Conservation (phyloP, 2,329 filamentous ascomycete genomes). For the Dactylellina parvicollis region DNA sequence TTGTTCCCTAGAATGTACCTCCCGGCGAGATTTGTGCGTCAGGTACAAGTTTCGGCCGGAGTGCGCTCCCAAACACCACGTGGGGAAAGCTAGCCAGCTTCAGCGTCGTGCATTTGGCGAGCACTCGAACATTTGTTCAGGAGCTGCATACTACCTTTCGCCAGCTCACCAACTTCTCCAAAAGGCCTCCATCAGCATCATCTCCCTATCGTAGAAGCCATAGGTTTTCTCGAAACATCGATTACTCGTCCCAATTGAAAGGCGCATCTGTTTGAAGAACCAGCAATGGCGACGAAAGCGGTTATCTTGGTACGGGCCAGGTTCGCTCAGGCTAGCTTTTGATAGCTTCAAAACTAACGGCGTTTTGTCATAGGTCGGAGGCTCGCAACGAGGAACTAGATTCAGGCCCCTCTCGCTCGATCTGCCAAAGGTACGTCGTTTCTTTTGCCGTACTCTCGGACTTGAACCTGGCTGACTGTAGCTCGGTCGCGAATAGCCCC, state of each 20-base stretch:
- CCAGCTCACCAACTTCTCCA: slow-evolving; percentile 41
- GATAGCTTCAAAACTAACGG: slow-evolving; percentile 55
- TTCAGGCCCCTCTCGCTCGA: slow-evolving; percentile 96
- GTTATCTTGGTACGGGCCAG: slow-evolving; percentile 79
- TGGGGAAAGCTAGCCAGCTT: slow-evolving; percentile 46
- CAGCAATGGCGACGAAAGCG: slow-evolving; percentile 76
- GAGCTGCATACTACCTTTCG: slow-evolving; percentile 25
- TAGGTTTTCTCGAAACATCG: neutral
- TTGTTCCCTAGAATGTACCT: slow-evolving; percentile 1
- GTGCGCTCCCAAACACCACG: slow-evolving; percentile 37
- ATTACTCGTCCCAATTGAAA: slow-evolving; percentile 26
- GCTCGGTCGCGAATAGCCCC: slow-evolving; percentile 70
- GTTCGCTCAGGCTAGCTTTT: slow-evolving; percentile 31
- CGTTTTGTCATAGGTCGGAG: slow-evolving; percentile 76
- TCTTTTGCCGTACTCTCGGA: slow-evolving; percentile 8
- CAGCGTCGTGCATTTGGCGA: slow-evolving; percentile 24
- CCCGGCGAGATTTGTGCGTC: neutral
- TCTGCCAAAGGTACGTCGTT: slow-evolving; percentile 80
- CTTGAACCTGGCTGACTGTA: slow-evolving; percentile 14
- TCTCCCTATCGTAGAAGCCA: neutral
- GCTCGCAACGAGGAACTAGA: slow-evolving; percentile 91
- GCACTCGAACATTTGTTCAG: slow-evolving; percentile 27
- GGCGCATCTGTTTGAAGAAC: neutral
- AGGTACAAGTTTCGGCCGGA: slow-evolving; percentile 24
- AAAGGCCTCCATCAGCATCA: neutral